phyloP scores from a whole-genome alignment of 768 basidiomycete species.

The Phaeotremella fagi region DNA sequence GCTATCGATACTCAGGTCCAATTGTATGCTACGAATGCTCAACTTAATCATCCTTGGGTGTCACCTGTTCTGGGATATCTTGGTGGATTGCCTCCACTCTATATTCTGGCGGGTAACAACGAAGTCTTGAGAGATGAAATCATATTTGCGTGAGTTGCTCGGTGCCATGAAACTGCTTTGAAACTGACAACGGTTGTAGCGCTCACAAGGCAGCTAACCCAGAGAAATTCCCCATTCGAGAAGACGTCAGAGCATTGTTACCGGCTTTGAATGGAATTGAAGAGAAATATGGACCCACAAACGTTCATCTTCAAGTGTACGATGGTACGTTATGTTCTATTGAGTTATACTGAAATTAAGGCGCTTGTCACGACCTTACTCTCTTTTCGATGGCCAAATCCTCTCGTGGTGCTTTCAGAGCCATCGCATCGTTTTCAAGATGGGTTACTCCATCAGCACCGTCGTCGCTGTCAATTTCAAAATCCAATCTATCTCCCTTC shows the following conservation, averaged over 20 bases:
- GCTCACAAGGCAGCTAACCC: conserved; percentile 92
- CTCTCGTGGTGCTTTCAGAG: conserved; percentile 49
- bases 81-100: conserved; percentile 81
- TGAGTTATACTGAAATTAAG: conserved; percentile 44
- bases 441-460: conserved; percentile 44
- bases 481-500: neutral
- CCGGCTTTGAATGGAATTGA: conserved; percentile 47
- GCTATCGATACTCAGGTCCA: conserved; percentile 65
- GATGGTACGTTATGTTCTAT: conserved; percentile 57
- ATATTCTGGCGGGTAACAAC: conserved; percentile 79
- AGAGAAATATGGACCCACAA: conserved; percentile 54
- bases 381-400: conserved; percentile 56
- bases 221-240: conserved; percentile 60
- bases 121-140: conserved; percentile 91
- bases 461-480: conserved; percentile 15
- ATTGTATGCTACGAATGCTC: conserved; percentile 77
- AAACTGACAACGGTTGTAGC: conserved; percentile 32
- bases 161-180: conserved; percentile 7
- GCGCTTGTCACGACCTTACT: conserved; percentile 73
- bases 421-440: conserved; percentile 49
- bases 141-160: conserved; percentile 61
- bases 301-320: conserved; percentile 88
- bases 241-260: conserved; percentile 53
- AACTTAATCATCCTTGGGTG: conserved; percentile 56
- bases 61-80: conserved; percentile 70